Evolutionary conservation across 1,284 basidiomycete species (phyloP).

Genomic region (Moesziomyces antarcticus): DNA sequence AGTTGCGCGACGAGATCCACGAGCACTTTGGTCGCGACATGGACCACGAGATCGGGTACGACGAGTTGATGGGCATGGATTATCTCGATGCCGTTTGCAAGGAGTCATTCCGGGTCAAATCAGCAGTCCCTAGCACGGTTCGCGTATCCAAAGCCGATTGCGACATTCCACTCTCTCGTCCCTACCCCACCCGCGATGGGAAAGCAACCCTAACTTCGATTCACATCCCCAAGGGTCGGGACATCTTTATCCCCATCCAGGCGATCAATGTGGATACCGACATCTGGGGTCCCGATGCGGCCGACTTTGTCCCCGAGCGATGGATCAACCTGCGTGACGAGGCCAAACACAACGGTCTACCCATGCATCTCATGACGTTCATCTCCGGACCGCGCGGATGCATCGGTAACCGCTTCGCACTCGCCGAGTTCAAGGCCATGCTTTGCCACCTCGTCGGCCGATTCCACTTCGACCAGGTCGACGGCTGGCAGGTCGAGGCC

Average conservation of each 20-base stretch:
- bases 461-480: slow-evolving; percentile 47
- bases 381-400: slow-evolving; percentile 60
- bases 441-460: slow-evolving; percentile 43
- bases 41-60: slow-evolving; percentile 47
- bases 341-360: slow-evolving; percentile 32
- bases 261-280: slow-evolving; percentile 37
- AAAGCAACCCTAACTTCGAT: slow-evolving; percentile 46
- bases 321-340: slow-evolving; percentile 51
- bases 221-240: slow-evolving; percentile 45
- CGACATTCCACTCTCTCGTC: slow-evolving; percentile 53
- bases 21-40: slow-evolving; percentile 37
- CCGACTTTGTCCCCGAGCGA: slow-evolving; percentile 53
- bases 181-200: slow-evolving; percentile 47
- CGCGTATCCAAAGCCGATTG: slow-evolving; percentile 40
- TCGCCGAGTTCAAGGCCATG: slow-evolving; percentile 63
- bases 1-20: slow-evolving; percentile 58
- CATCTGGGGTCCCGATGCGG: slow-evolving; percentile 58
- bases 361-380: slow-evolving; percentile 56
- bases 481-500: slow-evolving; percentile 52
- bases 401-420: slow-evolving; percentile 60
- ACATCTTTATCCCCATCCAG: slow-evolving; percentile 55
- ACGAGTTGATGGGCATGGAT: slow-evolving; percentile 51
- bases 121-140: slow-evolving; percentile 53
- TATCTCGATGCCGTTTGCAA: slow-evolving; percentile 60
- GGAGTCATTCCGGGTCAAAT: slow-evolving; percentile 52